Percentiles rank a stretch among this genome's conserved stretches.
Conservation (phyloP, 257 asterid species). For the Solanum sitiens region DNA sequence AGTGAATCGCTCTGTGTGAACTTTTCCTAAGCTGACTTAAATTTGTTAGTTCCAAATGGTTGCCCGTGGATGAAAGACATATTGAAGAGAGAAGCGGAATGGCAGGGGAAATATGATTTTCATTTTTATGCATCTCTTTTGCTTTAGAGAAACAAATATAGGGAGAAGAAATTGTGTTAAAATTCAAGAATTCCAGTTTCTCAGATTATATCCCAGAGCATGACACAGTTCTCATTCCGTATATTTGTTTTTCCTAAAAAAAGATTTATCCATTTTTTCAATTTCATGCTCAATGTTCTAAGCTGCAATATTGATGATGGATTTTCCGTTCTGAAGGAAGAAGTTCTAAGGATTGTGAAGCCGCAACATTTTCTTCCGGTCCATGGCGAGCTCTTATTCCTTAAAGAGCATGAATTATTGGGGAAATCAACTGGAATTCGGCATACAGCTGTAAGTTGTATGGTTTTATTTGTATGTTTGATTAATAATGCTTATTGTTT, state of each 20-base stretch:
- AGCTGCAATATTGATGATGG: not conserved
- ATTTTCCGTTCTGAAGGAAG: constrained; percentile 40
- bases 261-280: not conserved
- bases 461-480: not conserved
- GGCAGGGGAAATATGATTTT: not conserved
- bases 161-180: not conserved
- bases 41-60: not conserved
- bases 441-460: constrained; percentile 71
- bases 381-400: constrained; percentile 94
- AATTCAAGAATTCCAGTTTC: not conserved
- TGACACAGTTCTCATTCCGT: not conserved
- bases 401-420: constrained; percentile 92
- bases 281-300: not conserved
- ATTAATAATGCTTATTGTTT: not conserved
- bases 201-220: not conserved
- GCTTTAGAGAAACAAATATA: not conserved
- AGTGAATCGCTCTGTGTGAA: not conserved
- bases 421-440: constrained; percentile 94
- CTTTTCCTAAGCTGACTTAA: not conserved
- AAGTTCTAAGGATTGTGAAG: constrained; percentile 88
- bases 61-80: not conserved
- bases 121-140: not conserved
- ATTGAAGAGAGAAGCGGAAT: not conserved
- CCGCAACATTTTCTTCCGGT: constrained; percentile 98
- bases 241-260: not conserved